Evolutionary conservation across 2,329 filamentous ascomycete species (phyloP).

Genomic region (Pyricularia pennisetigena): DNA sequence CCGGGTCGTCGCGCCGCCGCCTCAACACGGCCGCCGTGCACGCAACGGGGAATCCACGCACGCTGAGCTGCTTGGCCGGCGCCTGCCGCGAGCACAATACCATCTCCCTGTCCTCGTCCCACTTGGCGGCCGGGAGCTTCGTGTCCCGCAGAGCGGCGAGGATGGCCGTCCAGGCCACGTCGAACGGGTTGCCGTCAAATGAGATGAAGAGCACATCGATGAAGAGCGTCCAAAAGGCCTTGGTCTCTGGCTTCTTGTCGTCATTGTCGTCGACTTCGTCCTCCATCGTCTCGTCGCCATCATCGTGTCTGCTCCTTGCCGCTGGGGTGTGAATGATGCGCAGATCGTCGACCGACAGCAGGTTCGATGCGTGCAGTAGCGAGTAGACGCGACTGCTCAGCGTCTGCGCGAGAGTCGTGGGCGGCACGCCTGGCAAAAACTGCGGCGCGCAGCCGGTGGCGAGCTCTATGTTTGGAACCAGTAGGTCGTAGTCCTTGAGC

Average conservation of each 20-base stretch:
- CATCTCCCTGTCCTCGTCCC: conserved; percentile 72
- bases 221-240: conserved; percentile 91
- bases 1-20: conserved; percentile 33
- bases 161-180: conserved; percentile 79
- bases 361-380: conserved; percentile 59
- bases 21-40: conserved; percentile 71
- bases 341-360: conserved; percentile 60
- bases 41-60: conserved; percentile 63
- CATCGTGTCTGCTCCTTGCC: conserved; percentile 18
- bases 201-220: conserved; percentile 94
- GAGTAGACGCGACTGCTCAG: conserved; percentile 72
- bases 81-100: conserved; percentile 58
- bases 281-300: conserved; percentile 13
- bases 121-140: conserved; percentile 66
- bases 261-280: conserved; percentile 13
- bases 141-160: conserved; percentile 74
- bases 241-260: conserved; percentile 35
- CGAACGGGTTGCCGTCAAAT: conserved; percentile 84
- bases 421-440: conserved; percentile 76
- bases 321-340: conserved; percentile 49
- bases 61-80: conserved; percentile 36
- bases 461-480: conserved; percentile 91
- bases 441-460: conserved; percentile 82
- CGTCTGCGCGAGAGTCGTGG: conserved; percentile 70
- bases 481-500: conserved; percentile 54